A percentile compares a stretch with the other conserved stretches of the same genome.
Evolutionary conservation across 371 early-diverging fungal genomes (phyloP).

Genomic region (Mortierella sp.): DNA sequence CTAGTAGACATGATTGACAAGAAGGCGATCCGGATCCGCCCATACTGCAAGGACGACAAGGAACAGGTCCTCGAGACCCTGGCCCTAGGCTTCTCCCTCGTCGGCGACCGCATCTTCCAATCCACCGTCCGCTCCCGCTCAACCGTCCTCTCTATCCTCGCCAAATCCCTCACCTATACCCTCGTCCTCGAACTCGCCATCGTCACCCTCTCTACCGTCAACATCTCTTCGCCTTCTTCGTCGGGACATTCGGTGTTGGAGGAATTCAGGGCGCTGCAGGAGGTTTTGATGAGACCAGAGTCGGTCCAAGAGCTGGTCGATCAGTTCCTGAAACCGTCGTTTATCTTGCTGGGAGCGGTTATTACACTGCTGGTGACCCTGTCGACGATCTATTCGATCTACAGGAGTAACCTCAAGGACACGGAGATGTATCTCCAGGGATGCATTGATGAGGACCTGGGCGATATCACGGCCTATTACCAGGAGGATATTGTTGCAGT

Average conservation of each 20-base stretch:
- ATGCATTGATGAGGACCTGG: constrained; percentile 33
- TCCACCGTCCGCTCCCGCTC: background rate
- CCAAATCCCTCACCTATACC: constrained; percentile 23
- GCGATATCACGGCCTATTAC: constrained; percentile 33
- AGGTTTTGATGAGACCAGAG: constrained; percentile 9
- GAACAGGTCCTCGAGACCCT: constrained; percentile 41
- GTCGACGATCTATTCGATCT: background rate
- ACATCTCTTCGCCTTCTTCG: constrained; percentile 5
- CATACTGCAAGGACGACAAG: constrained; percentile 26
- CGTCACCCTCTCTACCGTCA: constrained; percentile 4
- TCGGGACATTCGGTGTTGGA: background rate
- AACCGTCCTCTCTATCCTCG: constrained; percentile 22
- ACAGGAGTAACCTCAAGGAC: background rate
- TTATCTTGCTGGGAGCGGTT: constrained; percentile 19
- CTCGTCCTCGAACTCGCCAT: constrained; percentile 23
- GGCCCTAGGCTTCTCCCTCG: constrained; percentile 18
- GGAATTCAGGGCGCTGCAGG: constrained; percentile 5
- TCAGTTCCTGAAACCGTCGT: constrained; percentile 28
- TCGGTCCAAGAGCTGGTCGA: constrained; percentile 15
- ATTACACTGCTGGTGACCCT: constrained; percentile 20
- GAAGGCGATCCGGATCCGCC: constrained; percentile 35
- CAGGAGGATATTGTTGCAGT: constrained; percentile 11
- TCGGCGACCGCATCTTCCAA: constrained; percentile 20
- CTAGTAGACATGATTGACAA: constrained; percentile 15
- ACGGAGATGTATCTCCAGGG: constrained; percentile 1